phyloP scores from a whole-genome alignment of 129 eudicot genomes.

The Ambrosia artemisiifolia region DNA sequence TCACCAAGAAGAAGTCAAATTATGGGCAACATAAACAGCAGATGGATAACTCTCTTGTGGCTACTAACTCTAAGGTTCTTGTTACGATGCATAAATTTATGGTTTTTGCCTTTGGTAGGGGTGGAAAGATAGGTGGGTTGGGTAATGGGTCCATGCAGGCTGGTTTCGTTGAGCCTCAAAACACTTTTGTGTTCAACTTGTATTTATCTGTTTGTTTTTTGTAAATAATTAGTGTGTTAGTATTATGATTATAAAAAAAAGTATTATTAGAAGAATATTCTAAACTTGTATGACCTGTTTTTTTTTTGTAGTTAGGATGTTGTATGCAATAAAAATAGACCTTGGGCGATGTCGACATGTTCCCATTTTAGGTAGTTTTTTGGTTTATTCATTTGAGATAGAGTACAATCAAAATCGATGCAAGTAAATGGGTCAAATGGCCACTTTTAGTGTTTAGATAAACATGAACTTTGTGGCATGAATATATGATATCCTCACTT shows the following conservation, averaged over 20 bases:
- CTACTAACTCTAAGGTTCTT: conserved; percentile 50
- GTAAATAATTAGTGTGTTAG: background rate
- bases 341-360: background rate
- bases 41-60: conserved; percentile 20
- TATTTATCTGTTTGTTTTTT: background rate
- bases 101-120: background rate
- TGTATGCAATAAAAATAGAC: background rate
- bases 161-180: background rate
- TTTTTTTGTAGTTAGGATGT: background rate
- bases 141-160: background rate
- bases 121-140: background rate
- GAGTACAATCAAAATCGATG: background rate
- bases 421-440: background rate
- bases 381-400: background rate
- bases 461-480: conserved; percentile 11
- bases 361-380: background rate
- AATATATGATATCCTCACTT: conserved; percentile 17
- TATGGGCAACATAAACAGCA: conserved; percentile 28
- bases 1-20: conserved; percentile 29
- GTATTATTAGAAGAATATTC: background rate
- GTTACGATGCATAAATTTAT: conserved; percentile 8
- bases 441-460: conserved; percentile 2
- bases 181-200: background rate
- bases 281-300: background rate
- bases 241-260: background rate